Evolutionary conservation across 495 filamentous ascomycete genomes (phyloP).

Genomic region (Neurospora sp.): DNA sequence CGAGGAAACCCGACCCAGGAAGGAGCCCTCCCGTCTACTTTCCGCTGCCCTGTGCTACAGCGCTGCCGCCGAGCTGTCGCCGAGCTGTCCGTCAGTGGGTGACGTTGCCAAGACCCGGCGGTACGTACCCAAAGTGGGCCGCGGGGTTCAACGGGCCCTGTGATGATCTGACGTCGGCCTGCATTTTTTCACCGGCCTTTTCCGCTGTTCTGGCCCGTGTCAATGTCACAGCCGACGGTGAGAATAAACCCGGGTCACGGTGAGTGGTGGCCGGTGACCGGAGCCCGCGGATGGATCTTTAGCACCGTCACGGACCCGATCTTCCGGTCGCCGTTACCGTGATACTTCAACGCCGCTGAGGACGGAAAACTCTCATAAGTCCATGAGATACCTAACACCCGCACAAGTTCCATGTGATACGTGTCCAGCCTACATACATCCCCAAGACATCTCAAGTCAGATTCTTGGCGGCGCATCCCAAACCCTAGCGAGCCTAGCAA

Average conservation of each 20-base stretch:
- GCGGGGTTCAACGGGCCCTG: neutral
- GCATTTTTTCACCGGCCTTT: neutral
- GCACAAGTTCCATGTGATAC: neutral
- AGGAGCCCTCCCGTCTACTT: neutral
- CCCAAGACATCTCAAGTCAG: neutral
- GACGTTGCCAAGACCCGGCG: neutral
- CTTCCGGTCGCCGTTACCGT: neutral
- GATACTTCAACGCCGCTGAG: neutral
- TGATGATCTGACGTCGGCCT: neutral
- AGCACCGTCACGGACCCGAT: neutral
- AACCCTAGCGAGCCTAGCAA: neutral
- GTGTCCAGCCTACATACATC: neutral
- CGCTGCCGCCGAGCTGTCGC: neutral
- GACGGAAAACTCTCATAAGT: neutral
- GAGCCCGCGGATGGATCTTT: neutral
- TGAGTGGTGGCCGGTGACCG: neutral
- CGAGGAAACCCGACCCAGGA: neutral
- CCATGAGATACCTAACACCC: neutral
- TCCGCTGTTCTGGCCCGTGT: neutral
- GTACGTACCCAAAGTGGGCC: neutral
- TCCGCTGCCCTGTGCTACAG: neutral
- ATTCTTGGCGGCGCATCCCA: neutral
- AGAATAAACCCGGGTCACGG: neutral
- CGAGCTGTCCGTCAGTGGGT: neutral
- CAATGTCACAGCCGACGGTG: neutral